Base-by-base conservation (phyloP, 1,284 basidiomycete genomes). In the Cryptococcus wingfieldii region DNA sequence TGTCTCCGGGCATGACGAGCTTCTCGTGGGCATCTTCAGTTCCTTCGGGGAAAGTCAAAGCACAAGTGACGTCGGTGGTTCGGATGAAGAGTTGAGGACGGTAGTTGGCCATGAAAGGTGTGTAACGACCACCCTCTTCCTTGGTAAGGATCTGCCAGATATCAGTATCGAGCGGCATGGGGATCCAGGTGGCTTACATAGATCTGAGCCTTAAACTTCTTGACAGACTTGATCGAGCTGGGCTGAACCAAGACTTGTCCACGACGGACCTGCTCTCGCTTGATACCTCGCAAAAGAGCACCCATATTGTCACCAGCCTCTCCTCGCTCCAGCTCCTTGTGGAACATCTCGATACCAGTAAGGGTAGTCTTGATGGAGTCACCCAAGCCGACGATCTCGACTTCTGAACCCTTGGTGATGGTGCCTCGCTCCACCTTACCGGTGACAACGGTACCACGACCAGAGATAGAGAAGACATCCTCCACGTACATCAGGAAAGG, bases 291-390 rank as follows among this genome's bases (percentile, higher is more conserved):
- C 54, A 99, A 86, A 47, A 99, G 82, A 58, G 89, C 90, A 70
- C 96, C 96, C 92, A 98, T 98, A 83, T 98, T 98, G 80, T 99
- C 96, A 74, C 96, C 96, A 65, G 96, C 95, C 79, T 98, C 91
- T 62, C 92, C 95, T 59, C 93, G 86, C 55, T 98, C 96, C 60
- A 99, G 85, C 80, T 99, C 96, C 83, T 97, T 98, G 83, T 97
- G 94, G 87, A 98, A 98, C 90, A 97, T 98, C 79, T 98, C 95
- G 72, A 98, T 93, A 67, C 94, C 94, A 66, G 94, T 99, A 56
- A 99, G 80, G 37, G 88, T 95, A 13, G 95, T 96, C 84, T 96
- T 98, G 78, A 92, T 79, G 59, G 81, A 81, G 54, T 81, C 79
- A 58, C 94, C 95, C 58, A 92, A 81, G 67, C 96, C 96, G 66